A percentile compares a stretch with the other conserved stretches of the same genome.
Evolutionary conservation across 1,139 yeast species (phyloP).

Genomic region (Yamadazyma dendronema): DNA sequence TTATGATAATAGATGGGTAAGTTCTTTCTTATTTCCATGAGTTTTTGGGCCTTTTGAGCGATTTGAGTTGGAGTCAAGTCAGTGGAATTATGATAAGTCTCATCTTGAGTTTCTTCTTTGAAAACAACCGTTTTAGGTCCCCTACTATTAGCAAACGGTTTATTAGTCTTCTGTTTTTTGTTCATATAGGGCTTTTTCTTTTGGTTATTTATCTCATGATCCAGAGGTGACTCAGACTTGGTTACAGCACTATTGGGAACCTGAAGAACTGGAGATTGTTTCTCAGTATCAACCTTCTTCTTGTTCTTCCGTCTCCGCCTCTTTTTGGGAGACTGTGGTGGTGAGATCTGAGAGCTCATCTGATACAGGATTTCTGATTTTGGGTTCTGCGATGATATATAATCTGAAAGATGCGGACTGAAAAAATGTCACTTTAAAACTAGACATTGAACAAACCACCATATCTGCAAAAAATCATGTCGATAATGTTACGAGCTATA

Average conservation of each 20-base stretch:
- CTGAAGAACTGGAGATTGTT: not conserved
- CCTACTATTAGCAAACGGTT: not conserved
- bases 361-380: not conserved
- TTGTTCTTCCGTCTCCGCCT: conserved; percentile 2
- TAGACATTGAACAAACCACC: too few relatives aligned
- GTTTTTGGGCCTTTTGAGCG: conserved; percentile 40
- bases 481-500: not conserved
- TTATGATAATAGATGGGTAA: conserved; percentile 79
- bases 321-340: not conserved
- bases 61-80: conserved; percentile 20
- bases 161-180: not conserved
- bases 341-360: not conserved
- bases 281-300: not conserved
- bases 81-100: conserved; percentile 15
- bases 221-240: conserved; percentile 2
- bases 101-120: conserved; percentile 23
- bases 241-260: not conserved
- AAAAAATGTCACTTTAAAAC: too few relatives aligned
- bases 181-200: not conserved
- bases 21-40: conserved; percentile 52
- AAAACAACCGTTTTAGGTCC: conserved; percentile 13
- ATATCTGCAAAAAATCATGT: not conserved
- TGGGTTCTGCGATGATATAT: not conserved
- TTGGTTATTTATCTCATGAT: not conserved
- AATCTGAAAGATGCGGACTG: too few relatives aligned